Evolutionary conservation across 441 rosid genomes (phyloP).

Genomic region (Brassica balearica): DNA sequence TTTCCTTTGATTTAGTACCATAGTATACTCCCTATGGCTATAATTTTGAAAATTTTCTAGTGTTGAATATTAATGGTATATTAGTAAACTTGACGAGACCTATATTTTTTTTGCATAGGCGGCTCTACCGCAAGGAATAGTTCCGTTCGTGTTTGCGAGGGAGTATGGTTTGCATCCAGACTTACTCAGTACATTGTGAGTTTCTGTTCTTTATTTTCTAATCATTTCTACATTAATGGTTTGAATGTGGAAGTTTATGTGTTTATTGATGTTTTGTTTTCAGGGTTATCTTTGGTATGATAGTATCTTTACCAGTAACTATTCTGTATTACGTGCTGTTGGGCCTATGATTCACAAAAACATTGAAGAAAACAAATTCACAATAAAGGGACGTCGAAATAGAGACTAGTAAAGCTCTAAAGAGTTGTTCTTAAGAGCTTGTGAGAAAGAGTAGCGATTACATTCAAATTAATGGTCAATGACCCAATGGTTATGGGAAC

Average conservation of each 20-base stretch:
- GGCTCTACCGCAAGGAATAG: constrained; percentile 87
- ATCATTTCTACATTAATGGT: not conserved
- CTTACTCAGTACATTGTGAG: constrained; percentile 76
- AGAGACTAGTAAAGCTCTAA: constrained; percentile 24
- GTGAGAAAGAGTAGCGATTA: constrained; percentile 15
- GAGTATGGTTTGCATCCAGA: constrained; percentile 84
- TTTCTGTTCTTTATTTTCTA: not conserved
- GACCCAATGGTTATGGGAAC: constrained; percentile 9
- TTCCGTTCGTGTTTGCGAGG: constrained; percentile 82
- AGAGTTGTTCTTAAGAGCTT: constrained; percentile 20
- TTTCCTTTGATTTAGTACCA: not conserved
- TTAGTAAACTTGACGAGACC: not conserved
- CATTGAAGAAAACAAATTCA: not conserved
- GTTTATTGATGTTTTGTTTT: constrained; percentile 20
- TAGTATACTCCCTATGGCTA: not conserved
- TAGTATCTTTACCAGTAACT: constrained; percentile 76
- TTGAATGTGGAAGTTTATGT: not conserved
- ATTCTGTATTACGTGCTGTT: constrained; percentile 66
- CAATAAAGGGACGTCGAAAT: constrained; percentile 18
- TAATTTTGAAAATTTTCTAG: not conserved
- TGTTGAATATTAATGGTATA: not conserved
- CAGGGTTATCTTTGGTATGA: constrained; percentile 89
- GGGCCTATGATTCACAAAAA: constrained; percentile 49
- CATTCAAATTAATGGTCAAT: constrained; percentile 6
- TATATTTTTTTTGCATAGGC: constrained; percentile 52